Evolutionary conservation across 2,329 filamentous ascomycete genomes (phyloP).

Genomic region (Diaporthe amygdali): DNA sequence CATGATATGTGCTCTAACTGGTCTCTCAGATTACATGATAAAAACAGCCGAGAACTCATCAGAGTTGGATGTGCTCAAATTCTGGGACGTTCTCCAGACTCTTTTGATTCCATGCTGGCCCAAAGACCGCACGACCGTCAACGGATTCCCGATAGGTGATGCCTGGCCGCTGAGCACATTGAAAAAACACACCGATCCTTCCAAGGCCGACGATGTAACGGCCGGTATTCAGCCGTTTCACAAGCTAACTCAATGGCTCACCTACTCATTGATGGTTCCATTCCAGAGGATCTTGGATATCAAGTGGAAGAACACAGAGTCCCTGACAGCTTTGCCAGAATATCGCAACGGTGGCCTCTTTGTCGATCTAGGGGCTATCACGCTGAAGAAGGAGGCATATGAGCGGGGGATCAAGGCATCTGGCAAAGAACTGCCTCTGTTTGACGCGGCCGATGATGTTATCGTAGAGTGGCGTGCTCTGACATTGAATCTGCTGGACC

Average conservation of each 20-base stretch:
- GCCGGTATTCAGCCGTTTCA: conserved; percentile 80
- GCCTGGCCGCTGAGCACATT: conserved; percentile 57
- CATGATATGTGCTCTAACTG: background rate
- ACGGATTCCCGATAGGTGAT: conserved; percentile 51
- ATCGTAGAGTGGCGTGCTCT: conserved; percentile 65
- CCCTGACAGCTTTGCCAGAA: conserved; percentile 87
- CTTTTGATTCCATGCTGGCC: conserved; percentile 56
- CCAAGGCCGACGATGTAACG: conserved; percentile 28
- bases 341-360: conserved; percentile 92
- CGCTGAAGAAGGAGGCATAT: conserved; percentile 71
- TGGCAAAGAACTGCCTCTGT: conserved; percentile 51
- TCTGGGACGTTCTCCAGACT: conserved; percentile 50
- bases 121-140: conserved; percentile 54
- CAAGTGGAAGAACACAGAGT: conserved; percentile 79
- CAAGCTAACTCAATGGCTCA: conserved; percentile 94
- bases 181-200: conserved; percentile 52
- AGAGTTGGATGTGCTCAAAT: conserved; percentile 41
- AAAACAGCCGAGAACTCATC: conserved; percentile 32
- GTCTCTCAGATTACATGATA: conserved; percentile 44
- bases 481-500: conserved; percentile 60
- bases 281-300: conserved; percentile 83
- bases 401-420: conserved; percentile 70
- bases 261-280: conserved; percentile 90
- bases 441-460: conserved; percentile 57
- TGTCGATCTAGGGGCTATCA: conserved; percentile 82